A percentile compares a stretch with the other conserved stretches of the same genome.
phyloP scores from a whole-genome alignment of 805 yeast genomes.

The Yarrowia bubula region DNA sequence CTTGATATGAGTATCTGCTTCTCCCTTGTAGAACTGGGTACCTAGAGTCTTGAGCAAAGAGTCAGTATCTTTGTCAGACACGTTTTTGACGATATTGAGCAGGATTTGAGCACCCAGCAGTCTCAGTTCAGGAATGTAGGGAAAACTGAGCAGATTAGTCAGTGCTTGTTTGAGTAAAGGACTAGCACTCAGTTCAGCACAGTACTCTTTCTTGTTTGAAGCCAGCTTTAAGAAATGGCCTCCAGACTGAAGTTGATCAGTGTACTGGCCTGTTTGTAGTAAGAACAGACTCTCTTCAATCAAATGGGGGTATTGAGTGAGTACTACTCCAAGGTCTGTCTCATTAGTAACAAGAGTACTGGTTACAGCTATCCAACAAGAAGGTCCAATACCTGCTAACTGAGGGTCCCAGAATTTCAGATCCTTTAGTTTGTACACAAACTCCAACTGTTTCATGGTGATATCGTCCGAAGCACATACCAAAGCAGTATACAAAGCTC shows the following conservation, averaged over 20 bases:
- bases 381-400: constrained; percentile 8
- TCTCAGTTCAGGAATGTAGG: constrained; percentile 21
- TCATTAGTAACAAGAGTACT: constrained; percentile 6
- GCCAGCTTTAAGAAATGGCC: constrained; percentile 15
- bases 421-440: neutral
- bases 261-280: constrained; percentile 8
- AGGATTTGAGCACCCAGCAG: constrained; percentile 4
- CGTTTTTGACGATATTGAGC: constrained; percentile 11
- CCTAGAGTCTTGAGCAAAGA: neutral
- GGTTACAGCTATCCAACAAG: constrained; percentile 9
- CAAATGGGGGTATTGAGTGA: neutral
- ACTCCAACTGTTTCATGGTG: neutral
- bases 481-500: constrained; percentile 8
- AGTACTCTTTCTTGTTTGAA: constrained; percentile 7
- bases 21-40: neutral
- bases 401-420: constrained; percentile 12
- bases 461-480: constrained; percentile 15
- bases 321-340: neutral
- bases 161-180: neutral
- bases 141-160: neutral
- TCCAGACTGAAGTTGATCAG: constrained; percentile 18
- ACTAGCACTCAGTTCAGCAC: neutral
- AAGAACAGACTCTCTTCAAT: neutral
- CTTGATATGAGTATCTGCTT: neutral
- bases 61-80: neutral